phyloP scores from a whole-genome alignment of 768 basidiomycete species.

The Hebeloma cylindrosporum region DNA sequence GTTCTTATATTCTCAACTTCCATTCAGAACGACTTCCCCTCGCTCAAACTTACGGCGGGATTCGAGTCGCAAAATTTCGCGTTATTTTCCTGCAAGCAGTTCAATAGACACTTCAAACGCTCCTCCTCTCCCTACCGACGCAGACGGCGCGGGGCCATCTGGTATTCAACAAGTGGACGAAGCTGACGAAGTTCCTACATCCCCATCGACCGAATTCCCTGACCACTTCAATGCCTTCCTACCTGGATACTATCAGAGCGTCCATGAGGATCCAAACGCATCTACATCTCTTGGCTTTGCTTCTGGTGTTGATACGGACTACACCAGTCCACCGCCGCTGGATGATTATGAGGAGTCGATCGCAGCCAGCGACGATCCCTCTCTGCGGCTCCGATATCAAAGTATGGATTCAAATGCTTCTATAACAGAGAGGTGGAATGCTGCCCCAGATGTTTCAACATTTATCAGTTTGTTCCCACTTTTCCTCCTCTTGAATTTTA shows the following conservation, averaged over 20 bases:
- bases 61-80: slow-evolving; percentile 16
- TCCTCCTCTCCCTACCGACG: slow-evolving; percentile 2
- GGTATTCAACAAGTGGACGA: slow-evolving; percentile 3
- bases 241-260: slow-evolving; percentile 21
- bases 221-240: slow-evolving; percentile 20
- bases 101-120: slow-evolving; percentile 5
- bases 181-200: slow-evolving; percentile 14
- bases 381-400: slow-evolving; percentile 2
- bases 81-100: slow-evolving; percentile 8
- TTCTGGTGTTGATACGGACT: slow-evolving; percentile 12
- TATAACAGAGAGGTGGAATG: slow-evolving; percentile 12
- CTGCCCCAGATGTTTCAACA: slow-evolving; percentile 16
- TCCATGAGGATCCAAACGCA: slow-evolving; percentile 25
- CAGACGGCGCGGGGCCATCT: slow-evolving; percentile 19
- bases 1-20: not conserved
- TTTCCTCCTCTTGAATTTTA: not conserved
- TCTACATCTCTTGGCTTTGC: slow-evolving; percentile 16
- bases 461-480: slow-evolving; percentile 17
- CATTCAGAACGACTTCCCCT: slow-evolving; percentile 2
- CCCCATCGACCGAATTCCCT: slow-evolving; percentile 23
- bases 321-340: slow-evolving; percentile 16
- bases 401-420: slow-evolving; percentile 13
- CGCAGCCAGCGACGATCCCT: slow-evolving; percentile 3
- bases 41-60: slow-evolving; percentile 3
- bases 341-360: slow-evolving; percentile 15